Conservation (phyloP, 2,329 filamentous ascomycete genomes). For the Penicillium hordei region DNA sequence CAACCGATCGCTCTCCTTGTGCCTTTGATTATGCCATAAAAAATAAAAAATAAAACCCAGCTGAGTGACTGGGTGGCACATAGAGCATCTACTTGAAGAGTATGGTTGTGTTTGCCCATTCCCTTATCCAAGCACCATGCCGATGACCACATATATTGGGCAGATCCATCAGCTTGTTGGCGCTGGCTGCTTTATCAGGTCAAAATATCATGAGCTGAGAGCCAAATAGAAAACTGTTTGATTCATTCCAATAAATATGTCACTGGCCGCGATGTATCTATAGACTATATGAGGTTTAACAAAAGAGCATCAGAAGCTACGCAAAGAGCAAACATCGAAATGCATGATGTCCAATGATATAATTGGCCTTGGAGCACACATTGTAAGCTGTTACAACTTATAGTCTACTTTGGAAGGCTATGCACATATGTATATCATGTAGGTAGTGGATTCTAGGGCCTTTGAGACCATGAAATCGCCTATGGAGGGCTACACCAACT, state of each 20-base stretch:
- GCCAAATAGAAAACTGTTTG: neutral
- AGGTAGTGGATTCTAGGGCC: constrained; percentile 10
- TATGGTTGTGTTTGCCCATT: neutral
- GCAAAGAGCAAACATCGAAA: neutral
- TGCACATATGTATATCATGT: constrained; percentile 2
- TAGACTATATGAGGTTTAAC: too few species aligned
- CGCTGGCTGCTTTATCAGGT: neutral
- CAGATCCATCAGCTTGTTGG: neutral
- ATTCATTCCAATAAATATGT: neutral
- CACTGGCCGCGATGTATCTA: neutral
- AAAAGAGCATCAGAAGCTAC: neutral
- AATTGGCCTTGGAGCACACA: neutral
- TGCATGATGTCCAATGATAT: too few species aligned
- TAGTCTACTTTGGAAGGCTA: neutral
- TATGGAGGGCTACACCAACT: constrained; percentile 32
- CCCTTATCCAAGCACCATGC: too few species aligned
- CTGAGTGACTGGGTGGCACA: neutral
- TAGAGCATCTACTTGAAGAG: neutral
- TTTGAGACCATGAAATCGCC: constrained; percentile 1
- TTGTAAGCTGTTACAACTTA: neutral
- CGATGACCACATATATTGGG: neutral
- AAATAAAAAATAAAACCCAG: neutral
- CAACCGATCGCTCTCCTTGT: neutral
- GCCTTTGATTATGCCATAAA: neutral
- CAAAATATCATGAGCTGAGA: neutral